Evolutionary conservation across 306 rosid genomes (phyloP).

Genomic region (Myrica gale): DNA sequence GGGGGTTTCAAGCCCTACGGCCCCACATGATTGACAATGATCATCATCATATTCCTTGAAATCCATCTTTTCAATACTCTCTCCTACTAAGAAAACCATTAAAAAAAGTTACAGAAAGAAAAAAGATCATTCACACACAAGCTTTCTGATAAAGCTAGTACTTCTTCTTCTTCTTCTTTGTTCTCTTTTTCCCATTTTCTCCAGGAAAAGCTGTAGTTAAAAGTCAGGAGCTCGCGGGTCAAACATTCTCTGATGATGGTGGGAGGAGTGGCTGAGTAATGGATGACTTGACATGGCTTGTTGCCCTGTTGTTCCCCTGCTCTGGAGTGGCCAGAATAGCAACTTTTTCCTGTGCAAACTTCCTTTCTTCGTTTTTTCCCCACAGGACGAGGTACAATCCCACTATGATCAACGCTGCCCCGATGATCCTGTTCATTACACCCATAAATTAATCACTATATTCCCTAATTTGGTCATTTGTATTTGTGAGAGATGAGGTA

Average conservation of each 20-base stretch:
- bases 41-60: conserved; percentile 43
- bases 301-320: conserved; percentile 48
- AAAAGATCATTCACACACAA: conserved; percentile 51
- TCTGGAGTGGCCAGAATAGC: conserved; percentile 50
- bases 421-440: conserved; percentile 66
- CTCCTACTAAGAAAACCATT: conserved; percentile 45
- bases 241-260: conserved; percentile 80
- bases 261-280: conserved; percentile 82
- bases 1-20: conserved; percentile 37
- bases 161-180: conserved; percentile 10
- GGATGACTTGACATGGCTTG: conserved; percentile 55
- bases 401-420: conserved; percentile 73
- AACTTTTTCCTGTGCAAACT: conserved; percentile 57
- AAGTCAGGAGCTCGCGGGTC: conserved; percentile 34
- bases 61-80: conserved; percentile 26
- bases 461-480: background rate
- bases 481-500: background rate
- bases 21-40: conserved; percentile 47
- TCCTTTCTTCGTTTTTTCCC: conserved; percentile 87
- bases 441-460: background rate
- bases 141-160: conserved; percentile 53
- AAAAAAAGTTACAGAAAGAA: background rate
- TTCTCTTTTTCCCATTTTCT: background rate
- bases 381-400: conserved; percentile 87
- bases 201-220: conserved; percentile 32